Base-by-base conservation (phyloP, 768 basidiomycete genomes). In the Tulasnella sp. region DNA sequence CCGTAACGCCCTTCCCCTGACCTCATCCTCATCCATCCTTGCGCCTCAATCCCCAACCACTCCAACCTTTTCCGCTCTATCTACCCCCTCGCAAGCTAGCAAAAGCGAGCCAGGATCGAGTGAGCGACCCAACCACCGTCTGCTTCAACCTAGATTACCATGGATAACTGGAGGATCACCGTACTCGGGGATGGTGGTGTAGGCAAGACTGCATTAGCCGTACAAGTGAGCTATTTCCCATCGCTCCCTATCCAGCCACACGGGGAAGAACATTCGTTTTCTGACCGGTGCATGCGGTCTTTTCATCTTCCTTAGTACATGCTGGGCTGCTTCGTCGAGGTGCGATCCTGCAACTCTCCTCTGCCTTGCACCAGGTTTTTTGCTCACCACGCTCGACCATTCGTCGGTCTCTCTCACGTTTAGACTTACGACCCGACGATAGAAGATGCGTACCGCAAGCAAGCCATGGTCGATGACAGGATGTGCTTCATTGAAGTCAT, bases 391-490 rank as follows among this genome's bases (percentile, higher is more conserved):
- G 61, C 26, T 67, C 26, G 61, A 35, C 61, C 55, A 13, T 74
- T 44, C 20, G 29, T 35, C 44, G 18, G 32, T 55, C 23, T 51
- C 74, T n/a, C 26, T 15, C 55, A 80, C 72, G 4, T 55, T 77
- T 81, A 97, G 94, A 95, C 95, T 74, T 98, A 98, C 85, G 96
- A 98, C 86, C 96, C 96, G 78, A 98, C 96, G 82, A 98, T 98
- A 90, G 96, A 98, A 86, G 96, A 98, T 84, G 95, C 95, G 80
- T 98, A 98, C 86, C 90, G 96, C 82, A 97, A 96, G 84, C 95
- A 96, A 84, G 89, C 96, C 81, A 91, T 96, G 77, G 95, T 98
- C 80, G 96, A 97, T 85, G 95, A 95, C 83, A 89, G 91, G 82
- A 96, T 96, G 90, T 96, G 95, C 85, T 93, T 96, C 84, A 90